Percentiles rank a stretch among this genome's conserved stretches.
phyloP scores from a whole-genome alignment of 2,329 filamentous ascomycete species.

The Microdochium nivale region DNA sequence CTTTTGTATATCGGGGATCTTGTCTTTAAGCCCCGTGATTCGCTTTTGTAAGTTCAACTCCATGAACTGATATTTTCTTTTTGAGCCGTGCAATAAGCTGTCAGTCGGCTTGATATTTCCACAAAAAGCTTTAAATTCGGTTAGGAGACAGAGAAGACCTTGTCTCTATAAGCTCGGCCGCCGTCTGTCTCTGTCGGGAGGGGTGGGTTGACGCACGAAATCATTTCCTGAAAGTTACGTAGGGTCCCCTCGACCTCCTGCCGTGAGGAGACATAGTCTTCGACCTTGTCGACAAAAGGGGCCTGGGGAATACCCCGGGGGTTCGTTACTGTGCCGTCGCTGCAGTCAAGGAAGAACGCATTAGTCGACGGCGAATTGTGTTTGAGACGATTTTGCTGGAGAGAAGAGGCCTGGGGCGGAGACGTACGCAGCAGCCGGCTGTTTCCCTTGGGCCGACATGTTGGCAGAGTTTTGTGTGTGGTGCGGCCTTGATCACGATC shows the following conservation, averaged over 20 bases:
- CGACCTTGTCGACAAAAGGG: slow-evolving; percentile 80
- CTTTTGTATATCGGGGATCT: slow-evolving; percentile 95
- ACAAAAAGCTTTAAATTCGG: too few relatives aligned
- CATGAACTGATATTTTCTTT: slow-evolving; percentile 99
- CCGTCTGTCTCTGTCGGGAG: neutral
- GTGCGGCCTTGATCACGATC: neutral
- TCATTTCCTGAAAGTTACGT: slow-evolving; percentile 87
- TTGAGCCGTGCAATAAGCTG: slow-evolving; percentile 6
- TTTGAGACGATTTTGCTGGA: neutral
- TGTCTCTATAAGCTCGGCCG: too few relatives aligned
- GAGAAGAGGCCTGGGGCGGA: neutral
- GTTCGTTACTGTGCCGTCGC: slow-evolving; percentile 56
- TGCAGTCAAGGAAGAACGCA: slow-evolving; percentile 15
- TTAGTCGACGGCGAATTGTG: neutral
- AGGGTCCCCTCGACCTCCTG: slow-evolving; percentile 74
- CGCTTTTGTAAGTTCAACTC: slow-evolving; percentile 85
- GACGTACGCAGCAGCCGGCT: neutral
- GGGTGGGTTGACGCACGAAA: slow-evolving; percentile 54
- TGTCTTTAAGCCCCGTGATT: slow-evolving; percentile 75
- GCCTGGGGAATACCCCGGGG: slow-evolving; percentile 76
- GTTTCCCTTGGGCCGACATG: neutral
- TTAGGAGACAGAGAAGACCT: too few relatives aligned
- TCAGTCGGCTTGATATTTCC: neutral
- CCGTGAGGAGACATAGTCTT: slow-evolving; percentile 75
- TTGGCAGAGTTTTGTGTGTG: neutral